These are phyloP conservation scores for Oidiodendron maius DNA, from an alignment of 495 filamentous ascomycete genomes.

Conservation along the genomic window DNA sequence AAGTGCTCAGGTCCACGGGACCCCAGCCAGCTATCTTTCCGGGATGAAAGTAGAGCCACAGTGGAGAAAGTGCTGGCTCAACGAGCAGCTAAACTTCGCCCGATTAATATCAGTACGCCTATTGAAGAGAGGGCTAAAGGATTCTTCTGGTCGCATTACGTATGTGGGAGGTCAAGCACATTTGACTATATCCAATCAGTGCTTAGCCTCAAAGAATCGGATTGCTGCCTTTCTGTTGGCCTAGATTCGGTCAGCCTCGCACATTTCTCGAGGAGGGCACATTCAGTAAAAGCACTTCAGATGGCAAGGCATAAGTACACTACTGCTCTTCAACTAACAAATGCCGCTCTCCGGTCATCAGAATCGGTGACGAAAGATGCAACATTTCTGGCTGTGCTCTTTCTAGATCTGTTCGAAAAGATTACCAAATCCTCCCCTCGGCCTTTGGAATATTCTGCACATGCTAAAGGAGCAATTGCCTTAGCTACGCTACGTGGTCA, in stretches of 20 bases:
- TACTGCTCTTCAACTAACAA: not conserved
- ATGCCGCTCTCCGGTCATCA: not conserved
- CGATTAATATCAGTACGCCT: not conserved
- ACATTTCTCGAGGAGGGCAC: not conserved
- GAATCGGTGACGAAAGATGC: not conserved
- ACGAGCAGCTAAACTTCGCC: not conserved
- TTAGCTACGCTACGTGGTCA: not conserved
- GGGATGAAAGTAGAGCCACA: not conserved
- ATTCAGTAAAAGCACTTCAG: not conserved
- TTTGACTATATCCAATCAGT: not conserved
- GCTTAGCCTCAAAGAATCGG: not conserved
- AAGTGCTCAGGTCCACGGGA: not conserved
- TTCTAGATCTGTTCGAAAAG: not conserved
- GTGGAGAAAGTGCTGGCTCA: not conserved
- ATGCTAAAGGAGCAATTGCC: not conserved
- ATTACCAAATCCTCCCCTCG: conserved; percentile 3
- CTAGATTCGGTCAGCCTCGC: not conserved
- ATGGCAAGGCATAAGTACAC: not conserved
- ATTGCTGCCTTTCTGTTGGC: not conserved
- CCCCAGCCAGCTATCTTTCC: not conserved
- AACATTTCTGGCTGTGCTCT: not conserved
- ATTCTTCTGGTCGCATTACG: not conserved
- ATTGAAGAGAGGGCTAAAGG: not conserved
- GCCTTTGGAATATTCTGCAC: not conserved
- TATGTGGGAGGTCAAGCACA: not conserved